Evolutionary conservation across 768 basidiomycete genomes (phyloP).

Genomic region (Trametes sanguinea): DNA sequence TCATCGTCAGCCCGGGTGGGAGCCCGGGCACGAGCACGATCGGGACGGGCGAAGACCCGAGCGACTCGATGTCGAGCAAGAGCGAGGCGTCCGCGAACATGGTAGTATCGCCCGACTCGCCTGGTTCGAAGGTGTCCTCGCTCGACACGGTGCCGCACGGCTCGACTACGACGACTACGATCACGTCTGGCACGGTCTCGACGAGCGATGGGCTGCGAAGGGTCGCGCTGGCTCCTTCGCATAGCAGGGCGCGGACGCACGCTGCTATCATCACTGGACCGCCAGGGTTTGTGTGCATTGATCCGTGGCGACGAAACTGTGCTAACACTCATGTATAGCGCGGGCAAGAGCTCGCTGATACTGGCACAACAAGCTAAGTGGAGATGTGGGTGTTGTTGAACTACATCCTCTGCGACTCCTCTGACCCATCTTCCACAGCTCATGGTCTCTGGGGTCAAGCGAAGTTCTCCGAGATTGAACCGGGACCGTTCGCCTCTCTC

Average conservation of each 20-base stretch:
- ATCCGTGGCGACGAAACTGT: not conserved
- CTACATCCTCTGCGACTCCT: not conserved
- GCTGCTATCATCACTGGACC: slow-evolving; percentile 64
- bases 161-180: slow-evolving; percentile 20
- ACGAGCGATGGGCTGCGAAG: slow-evolving; percentile 48
- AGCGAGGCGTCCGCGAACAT: slow-evolving; percentile 32
- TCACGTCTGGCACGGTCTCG: slow-evolving; percentile 36
- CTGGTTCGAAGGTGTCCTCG: slow-evolving; percentile 26
- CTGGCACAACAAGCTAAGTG: slow-evolving; percentile 72
- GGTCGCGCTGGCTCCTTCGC: slow-evolving; percentile 46
- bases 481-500: slow-evolving; percentile 69
- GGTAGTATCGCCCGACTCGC: slow-evolving; percentile 19
- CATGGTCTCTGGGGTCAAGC: slow-evolving; percentile 80
- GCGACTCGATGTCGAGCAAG: slow-evolving; percentile 45
- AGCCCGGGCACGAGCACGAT: slow-evolving; percentile 14
- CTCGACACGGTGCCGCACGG: slow-evolving; percentile 12
- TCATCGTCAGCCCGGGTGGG: slow-evolving; percentile 41
- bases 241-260: slow-evolving; percentile 50
- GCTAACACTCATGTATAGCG: slow-evolving; percentile 35
- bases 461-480: slow-evolving; percentile 65
- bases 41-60: slow-evolving; percentile 22
- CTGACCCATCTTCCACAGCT: slow-evolving; percentile 18
- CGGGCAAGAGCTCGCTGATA: slow-evolving; percentile 77
- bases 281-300: slow-evolving; percentile 47
- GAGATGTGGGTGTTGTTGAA: slow-evolving; percentile 45